Evolutionary conservation across 2,329 filamentous ascomycete genomes (phyloP).

Genomic region (Didymella keratinophila): DNA sequence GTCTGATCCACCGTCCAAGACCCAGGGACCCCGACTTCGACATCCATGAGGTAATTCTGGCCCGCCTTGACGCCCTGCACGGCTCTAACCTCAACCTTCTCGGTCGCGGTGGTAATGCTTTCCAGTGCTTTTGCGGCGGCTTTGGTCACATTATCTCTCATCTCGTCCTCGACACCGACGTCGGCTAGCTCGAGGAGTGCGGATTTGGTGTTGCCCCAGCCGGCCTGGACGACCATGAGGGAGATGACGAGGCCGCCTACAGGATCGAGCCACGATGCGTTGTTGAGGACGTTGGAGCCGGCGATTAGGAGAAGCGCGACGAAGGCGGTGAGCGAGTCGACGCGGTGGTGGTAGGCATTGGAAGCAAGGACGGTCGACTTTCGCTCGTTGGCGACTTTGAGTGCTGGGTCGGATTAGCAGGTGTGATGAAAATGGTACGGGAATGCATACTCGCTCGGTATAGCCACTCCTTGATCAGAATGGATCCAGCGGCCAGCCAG

Average conservation of each 20-base stretch:
- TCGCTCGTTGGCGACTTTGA: conserved; percentile 93
- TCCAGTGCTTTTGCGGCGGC: conserved; percentile 58
- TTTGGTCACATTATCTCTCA: conserved; percentile 74
- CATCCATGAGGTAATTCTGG: conserved; percentile 92
- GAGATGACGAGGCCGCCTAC: conserved; percentile 93
- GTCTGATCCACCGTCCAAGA: conserved; percentile 78
- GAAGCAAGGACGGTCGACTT: conserved; percentile 96
- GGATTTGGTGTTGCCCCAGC: conserved; percentile 82
- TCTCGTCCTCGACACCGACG: conserved; percentile 83
- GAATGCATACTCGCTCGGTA: conserved; percentile 81
- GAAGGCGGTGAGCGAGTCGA: conserved; percentile 94
- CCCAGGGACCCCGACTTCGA: conserved; percentile 82
- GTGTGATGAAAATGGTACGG: background rate
- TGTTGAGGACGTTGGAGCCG: conserved; percentile 83
- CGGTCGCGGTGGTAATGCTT: conserved; percentile 56
- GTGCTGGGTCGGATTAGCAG: conserved; percentile 66
- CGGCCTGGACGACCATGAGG: conserved; percentile 89
- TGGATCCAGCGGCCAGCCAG: conserved; percentile 90
- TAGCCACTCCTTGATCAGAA: conserved; percentile 94
- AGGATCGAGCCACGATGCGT: conserved; percentile 92
- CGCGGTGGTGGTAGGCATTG: conserved; percentile 94
- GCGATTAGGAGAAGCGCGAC: conserved; percentile 90
- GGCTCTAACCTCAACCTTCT: conserved; percentile 74
- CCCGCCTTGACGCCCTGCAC: conserved; percentile 93
- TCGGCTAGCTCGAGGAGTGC: conserved; percentile 92